Evolutionary conservation across 805 yeast species (phyloP).

Genomic region (Scheffersomyces spartinae): DNA sequence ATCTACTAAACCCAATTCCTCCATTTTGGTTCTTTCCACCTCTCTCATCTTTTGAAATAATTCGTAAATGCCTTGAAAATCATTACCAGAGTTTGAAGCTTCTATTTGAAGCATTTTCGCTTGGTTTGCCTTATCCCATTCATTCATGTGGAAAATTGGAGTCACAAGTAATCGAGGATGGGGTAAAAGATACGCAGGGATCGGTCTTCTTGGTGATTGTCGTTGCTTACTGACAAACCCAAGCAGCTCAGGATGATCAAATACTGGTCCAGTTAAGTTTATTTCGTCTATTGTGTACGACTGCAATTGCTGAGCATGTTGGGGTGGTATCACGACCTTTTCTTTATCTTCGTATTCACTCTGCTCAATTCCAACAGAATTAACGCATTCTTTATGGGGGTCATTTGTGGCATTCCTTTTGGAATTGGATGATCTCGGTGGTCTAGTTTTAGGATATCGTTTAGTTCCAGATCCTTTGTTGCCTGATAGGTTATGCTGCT

Average conservation of each 20-base stretch:
- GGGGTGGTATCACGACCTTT: slow-evolving; percentile 13
- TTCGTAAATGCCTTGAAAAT: slow-evolving; percentile 64
- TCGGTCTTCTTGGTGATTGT: slow-evolving; percentile 11
- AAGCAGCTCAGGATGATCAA: slow-evolving; percentile 15
- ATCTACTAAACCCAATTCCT: slow-evolving; percentile 71
- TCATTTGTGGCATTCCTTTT: too few species aligned
- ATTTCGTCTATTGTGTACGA: slow-evolving; percentile 11
- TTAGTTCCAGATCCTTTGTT: too few species aligned
- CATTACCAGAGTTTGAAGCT: slow-evolving; percentile 29
- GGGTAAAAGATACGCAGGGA: slow-evolving; percentile 22
- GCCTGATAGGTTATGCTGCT: too few species aligned
- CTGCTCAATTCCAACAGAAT: too few species aligned
- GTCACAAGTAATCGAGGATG: slow-evolving; percentile 26
- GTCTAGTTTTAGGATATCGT: too few species aligned
- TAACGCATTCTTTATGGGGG: too few species aligned
- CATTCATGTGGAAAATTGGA: slow-evolving; percentile 23
- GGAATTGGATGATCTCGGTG: too few species aligned
- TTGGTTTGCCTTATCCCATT: slow-evolving; percentile 77
- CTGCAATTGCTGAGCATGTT: slow-evolving; percentile 9
- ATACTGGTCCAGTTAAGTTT: slow-evolving; percentile 16
- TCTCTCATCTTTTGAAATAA: slow-evolving; percentile 65
- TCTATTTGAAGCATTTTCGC: slow-evolving; percentile 44
- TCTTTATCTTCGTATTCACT: too few species aligned
- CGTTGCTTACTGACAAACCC: slow-evolving; percentile 14
- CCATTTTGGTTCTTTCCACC: slow-evolving; percentile 69